Evolutionary conservation across 495 filamentous ascomycete species (phyloP).

Genomic region (Glutinoglossum americanum): DNA sequence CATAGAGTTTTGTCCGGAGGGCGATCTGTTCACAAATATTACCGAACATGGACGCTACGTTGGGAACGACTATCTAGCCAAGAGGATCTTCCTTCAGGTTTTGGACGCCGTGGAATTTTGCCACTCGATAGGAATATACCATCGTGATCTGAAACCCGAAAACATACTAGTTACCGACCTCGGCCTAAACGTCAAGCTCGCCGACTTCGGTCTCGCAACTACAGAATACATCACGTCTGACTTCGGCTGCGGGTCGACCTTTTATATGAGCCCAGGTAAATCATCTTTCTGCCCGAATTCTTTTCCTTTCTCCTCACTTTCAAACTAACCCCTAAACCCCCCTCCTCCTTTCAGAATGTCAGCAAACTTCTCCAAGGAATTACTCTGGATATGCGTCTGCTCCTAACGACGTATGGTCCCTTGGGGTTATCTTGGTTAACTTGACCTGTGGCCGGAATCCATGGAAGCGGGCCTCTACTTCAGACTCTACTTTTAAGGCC

Average conservation of each 20-base stretch:
- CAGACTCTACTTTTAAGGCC: constrained; percentile 90
- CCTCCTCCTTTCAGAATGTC: constrained; percentile 50
- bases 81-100: constrained; percentile 79
- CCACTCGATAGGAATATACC: constrained; percentile 85
- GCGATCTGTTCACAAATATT: constrained; percentile 91
- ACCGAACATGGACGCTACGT: constrained; percentile 86
- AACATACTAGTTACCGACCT: constrained; percentile 84
- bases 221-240: constrained; percentile 66
- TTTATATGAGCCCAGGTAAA: constrained; percentile 98
- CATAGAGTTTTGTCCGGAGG: constrained; percentile 92
- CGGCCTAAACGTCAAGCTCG: constrained; percentile 79
- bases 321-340: constrained; percentile 11
- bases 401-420: constrained; percentile 93
- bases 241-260: constrained; percentile 94
- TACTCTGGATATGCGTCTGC: constrained; percentile 71
- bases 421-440: constrained; percentile 94
- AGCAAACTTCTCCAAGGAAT: constrained; percentile 60
- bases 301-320: constrained; percentile 1
- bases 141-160: constrained; percentile 94
- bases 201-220: constrained; percentile 92
- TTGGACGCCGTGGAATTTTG: constrained; percentile 94
- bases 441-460: constrained; percentile 95
- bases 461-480: constrained; percentile 84
- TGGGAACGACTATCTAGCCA: constrained; percentile 77
- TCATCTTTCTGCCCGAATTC: constrained; percentile 5